Evolutionary conservation across 2,329 filamentous ascomycete genomes (phyloP), one percentile per base, ranked within the genome.

Genomic region (Arthrobotrys conoides): DNA sequence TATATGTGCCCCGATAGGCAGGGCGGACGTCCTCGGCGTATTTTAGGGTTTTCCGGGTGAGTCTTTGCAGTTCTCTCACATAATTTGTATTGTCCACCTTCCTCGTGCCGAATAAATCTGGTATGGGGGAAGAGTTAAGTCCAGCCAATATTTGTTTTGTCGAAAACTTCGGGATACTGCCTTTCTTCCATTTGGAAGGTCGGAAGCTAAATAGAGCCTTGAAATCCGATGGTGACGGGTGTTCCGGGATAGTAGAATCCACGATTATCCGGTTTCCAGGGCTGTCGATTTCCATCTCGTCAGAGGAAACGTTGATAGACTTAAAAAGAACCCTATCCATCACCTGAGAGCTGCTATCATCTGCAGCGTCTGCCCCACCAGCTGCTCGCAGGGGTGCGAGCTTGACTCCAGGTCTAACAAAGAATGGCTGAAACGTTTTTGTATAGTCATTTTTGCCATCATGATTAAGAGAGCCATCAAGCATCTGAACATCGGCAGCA

Each of bases 371-470:
- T 80, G 93, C 90, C 83, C 91, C 87, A 46, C 87, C 83, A 30
- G 89, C 89, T 1, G 86, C 86, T 61, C 87, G 85, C 0, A 81
- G 81, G 0, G 88, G 87, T 0, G 94, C 93, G 67, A 97, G 81
- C n/a, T 85, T 88, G 0, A 93, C 92, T 82, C 93, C 88, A 1
- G 90, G 87, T 75, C 93, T 91, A 55, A 96, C 83, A 80, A 92
- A 94, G 84, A 97, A 98, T 0, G 92, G 90, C 36, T 93, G 88
- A 82, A 98, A 98, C 41, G 88, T 86, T 81, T 89, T 90, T 18
- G 92, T 86, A 81, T 93, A 94, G 53, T 89, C 87, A n/a, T 30
- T 51, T 22, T 59, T 59, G n/a, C 20, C 16, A 14, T 38, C n/a
- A 22, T 30, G 53, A 5, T 46, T 73, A 73, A 81, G 33, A 41